Evolutionary conservation across 768 basidiomycete genomes (phyloP).

Genomic region (Amanita polypyramis): DNA sequence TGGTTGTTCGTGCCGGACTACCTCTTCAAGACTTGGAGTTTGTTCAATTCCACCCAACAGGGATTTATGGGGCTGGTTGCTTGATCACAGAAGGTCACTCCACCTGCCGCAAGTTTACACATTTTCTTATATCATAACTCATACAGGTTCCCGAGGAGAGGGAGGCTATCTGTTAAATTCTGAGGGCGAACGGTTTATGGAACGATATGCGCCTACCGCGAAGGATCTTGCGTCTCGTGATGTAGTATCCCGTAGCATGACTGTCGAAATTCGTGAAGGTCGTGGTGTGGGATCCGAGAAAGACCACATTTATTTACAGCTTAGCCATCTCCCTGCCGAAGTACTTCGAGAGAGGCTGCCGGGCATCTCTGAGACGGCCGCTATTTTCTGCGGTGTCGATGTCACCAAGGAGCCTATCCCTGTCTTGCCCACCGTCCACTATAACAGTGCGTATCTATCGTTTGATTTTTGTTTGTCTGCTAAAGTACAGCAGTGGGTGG

Average conservation of each 20-base stretch:
- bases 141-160: conserved; percentile 90
- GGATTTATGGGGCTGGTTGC: conserved; percentile 98
- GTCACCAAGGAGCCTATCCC: conserved; percentile 99
- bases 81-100: conserved; percentile 87
- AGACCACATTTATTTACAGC: conserved; percentile 94
- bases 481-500: conserved; percentile 70
- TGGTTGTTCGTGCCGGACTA: conserved; percentile 94
- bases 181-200: conserved; percentile 99
- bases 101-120: not conserved
- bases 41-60: conserved; percentile 99
- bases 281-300: conserved; percentile 98
- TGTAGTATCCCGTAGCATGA: conserved; percentile 99
- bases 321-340: conserved; percentile 93
- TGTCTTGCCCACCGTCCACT: conserved; percentile 96
- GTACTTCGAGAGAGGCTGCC: conserved; percentile 94
- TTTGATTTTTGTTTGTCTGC: conserved; percentile 8
- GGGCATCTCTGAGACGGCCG: conserved; percentile 98
- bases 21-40: conserved; percentile 97
- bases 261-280: conserved; percentile 95
- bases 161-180: conserved; percentile 98
- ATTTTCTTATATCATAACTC: not conserved
- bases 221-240: conserved; percentile 99
- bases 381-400: conserved; percentile 98
- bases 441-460: conserved; percentile 68
- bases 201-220: conserved; percentile 97